Evolutionary conservation across 2,329 filamentous ascomycete species (phyloP), one percentile per base, ranked within the genome.

Genomic region (Magnaporthales sp.): DNA sequence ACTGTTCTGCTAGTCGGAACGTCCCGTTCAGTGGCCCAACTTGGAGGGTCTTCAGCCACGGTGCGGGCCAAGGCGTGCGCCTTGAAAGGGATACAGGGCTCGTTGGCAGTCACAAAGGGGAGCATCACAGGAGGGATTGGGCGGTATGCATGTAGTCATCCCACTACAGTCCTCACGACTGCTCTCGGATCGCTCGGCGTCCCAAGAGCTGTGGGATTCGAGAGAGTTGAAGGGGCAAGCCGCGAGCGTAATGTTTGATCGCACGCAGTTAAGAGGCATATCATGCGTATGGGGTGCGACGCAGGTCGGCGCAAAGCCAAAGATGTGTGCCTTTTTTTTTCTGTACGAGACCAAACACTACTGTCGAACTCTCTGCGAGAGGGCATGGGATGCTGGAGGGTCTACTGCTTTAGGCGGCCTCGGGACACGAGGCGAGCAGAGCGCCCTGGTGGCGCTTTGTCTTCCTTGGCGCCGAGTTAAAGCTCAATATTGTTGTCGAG

Each of bases 401-500:
- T 66, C 65, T 51, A 62, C n/a, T 38, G 58, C 32, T 62, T 31
- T 31, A 62, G 65, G 58, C 58, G 56, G 65, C 65, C 22, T 58
- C 54, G n/a, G 32, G 54, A 58, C 24, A 22, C n/a, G 54, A 29
- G 65, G 62, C 62, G 67, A 64, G 63, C 24, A 54, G 63, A 29
- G 67, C 69, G 73, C 75, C 75, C 75, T 69, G 75, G 75, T 26
- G 74, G 72, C 68, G 56, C 8, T 29, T 58, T 27, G 22, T 54
- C 4, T 31, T 58, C 51, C 13, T 62, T 32, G 54, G 54, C 54
- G 22, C 54, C 54, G 54, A 58, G 54, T 24, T 31, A 62, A 32
- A 62, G 58, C 30, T 61, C 72, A n/a, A n/a, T 29, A 70, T 73
- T 77, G 75, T 75, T 77, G 70, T 71, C n/a, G 38, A 30, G 24